Evolutionary conservation across 768 basidiomycete genomes (phyloP), one percentile per base, ranked within the genome.

Genomic region (Lentinus brumalis): DNA sequence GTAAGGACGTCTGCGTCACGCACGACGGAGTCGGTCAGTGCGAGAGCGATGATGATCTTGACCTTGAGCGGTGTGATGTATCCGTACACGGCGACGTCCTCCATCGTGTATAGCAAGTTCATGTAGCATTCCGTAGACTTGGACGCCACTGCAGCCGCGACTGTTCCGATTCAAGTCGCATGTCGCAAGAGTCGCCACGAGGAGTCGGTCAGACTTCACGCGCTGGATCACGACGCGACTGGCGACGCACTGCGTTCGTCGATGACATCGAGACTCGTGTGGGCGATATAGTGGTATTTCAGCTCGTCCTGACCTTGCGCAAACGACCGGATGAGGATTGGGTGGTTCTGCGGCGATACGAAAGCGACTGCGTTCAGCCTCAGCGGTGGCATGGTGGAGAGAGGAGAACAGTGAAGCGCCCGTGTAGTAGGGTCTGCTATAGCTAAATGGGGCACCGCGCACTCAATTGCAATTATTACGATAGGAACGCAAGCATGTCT

Each of bases 21-120:
- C 32, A 95, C 85, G 21, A 94, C 84, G 12, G 89, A 80, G 69
- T 96, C 94, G 8, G 90, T 86, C 63, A 95, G 75, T 8, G 91
- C 87, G 53, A 96, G 74, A 0, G 88, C 88, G 54, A 96, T 70
- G 59, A 96, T 82, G 67, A 96, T 93, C 78, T 94, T 95, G 68
- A 94, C 81, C 70, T 89, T 92, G 62, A 92, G 77, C 12, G 94
- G 92, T 10, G 92, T 94, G 52, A 94, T 84, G 74, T 94, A 96
- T 42, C 94, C 94, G 73, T 96, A 96, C 41, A 94, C 91, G 2
- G 92, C 93, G 52, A 92, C 89, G 66, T 96, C 94, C 74, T 96
- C 94, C 81, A 96, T 89, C n/a, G 88, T 83, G 72, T 92, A 94
- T 29, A 96, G 75, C 57, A 96, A 78, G 5, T 93, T 94, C 40